Evolutionary conservation across 352 stramenopile species (phyloP).

Genomic region (Phytopythium chamaehyphon): DNA sequence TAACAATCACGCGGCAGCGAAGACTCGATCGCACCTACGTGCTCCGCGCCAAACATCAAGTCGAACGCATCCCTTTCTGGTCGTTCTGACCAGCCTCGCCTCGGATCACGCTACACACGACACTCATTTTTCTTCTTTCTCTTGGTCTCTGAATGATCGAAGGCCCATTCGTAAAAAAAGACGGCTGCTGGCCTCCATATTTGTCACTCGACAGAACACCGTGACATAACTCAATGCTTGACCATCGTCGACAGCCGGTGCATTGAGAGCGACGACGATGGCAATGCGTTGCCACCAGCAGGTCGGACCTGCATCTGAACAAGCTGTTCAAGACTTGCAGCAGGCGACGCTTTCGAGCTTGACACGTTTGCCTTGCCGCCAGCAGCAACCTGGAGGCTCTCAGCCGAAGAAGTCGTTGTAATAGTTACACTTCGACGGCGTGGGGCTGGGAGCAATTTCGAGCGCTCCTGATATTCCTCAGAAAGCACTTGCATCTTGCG

Average conservation of each 20-base stretch:
- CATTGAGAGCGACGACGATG: conserved; percentile 32
- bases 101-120: conserved; percentile 1
- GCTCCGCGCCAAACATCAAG: conserved; percentile 8
- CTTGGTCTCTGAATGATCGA: not conserved
- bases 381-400: conserved; percentile 20
- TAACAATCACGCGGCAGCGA: conserved; percentile 1
- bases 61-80: conserved; percentile 6
- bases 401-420: conserved; percentile 44
- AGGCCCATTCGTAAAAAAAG: conserved; percentile 20
- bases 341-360: conserved; percentile 47
- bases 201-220: conserved; percentile 2
- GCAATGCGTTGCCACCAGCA: conserved; percentile 44
- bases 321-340: conserved; percentile 76
- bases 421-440: conserved; percentile 79
- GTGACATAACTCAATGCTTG: conserved; percentile 5
- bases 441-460: conserved; percentile 66
- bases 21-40: not conserved
- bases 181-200: conserved; percentile 17
- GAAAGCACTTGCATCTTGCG: conserved; percentile 87
- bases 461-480: conserved; percentile 83
- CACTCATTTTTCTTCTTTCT: conserved; percentile 6
- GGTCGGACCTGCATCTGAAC: conserved; percentile 81
- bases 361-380: conserved; percentile 8
- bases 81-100: not conserved
- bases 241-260: conserved; percentile 40